Percentiles rank a stretch among this genome's conserved stretches.
Conservation (phyloP, 2,329 filamentous ascomycete species). For the Penicillium palitans region DNA sequence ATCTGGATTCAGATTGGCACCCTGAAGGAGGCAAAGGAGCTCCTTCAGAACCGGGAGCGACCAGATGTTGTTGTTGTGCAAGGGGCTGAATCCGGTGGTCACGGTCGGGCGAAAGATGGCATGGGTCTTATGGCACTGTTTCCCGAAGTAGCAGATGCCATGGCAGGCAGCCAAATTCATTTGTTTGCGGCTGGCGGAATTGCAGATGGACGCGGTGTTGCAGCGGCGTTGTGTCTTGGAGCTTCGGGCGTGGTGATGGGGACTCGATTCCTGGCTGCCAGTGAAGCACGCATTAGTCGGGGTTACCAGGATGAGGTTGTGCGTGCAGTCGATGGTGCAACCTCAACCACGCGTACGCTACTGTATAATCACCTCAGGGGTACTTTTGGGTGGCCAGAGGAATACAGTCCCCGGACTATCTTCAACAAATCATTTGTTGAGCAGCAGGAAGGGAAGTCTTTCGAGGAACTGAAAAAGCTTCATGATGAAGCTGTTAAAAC, state of each 20-base stretch:
- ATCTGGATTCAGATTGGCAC: slow-evolving; percentile 60
- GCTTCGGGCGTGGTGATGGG: slow-evolving; percentile 61
- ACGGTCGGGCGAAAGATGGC: slow-evolving; percentile 51
- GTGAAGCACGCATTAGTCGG: slow-evolving; percentile 51
- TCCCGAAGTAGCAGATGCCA: slow-evolving; percentile 52
- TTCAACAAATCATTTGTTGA: slow-evolving; percentile 57
- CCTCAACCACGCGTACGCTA: slow-evolving; percentile 51
- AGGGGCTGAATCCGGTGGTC: slow-evolving; percentile 57
- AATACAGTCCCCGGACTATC: slow-evolving; percentile 60
- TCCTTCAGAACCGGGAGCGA: slow-evolving; percentile 33
- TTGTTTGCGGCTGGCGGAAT: slow-evolving; percentile 57
- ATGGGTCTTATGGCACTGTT: slow-evolving; percentile 53
- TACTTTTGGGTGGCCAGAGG: slow-evolving; percentile 59
- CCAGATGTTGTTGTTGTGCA: slow-evolving; percentile 58
- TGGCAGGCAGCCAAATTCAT: slow-evolving; percentile 41
- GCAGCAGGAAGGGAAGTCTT: slow-evolving; percentile 42
- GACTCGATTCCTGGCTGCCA: slow-evolving; percentile 61
- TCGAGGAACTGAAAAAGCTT: slow-evolving; percentile 48
- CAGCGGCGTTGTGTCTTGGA: slow-evolving; percentile 54
- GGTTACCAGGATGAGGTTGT: slow-evolving; percentile 57
- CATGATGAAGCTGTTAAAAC: slow-evolving; percentile 45
- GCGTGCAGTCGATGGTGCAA: slow-evolving; percentile 53
- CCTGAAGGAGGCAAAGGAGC: slow-evolving; percentile 49
- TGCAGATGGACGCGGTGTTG: slow-evolving; percentile 53
- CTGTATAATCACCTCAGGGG: slow-evolving; percentile 59